Percentiles rank a stretch among this genome's conserved stretches.
Evolutionary conservation across 2,329 filamentous ascomycete species (phyloP).

Genomic region (Fusarium sp.): DNA sequence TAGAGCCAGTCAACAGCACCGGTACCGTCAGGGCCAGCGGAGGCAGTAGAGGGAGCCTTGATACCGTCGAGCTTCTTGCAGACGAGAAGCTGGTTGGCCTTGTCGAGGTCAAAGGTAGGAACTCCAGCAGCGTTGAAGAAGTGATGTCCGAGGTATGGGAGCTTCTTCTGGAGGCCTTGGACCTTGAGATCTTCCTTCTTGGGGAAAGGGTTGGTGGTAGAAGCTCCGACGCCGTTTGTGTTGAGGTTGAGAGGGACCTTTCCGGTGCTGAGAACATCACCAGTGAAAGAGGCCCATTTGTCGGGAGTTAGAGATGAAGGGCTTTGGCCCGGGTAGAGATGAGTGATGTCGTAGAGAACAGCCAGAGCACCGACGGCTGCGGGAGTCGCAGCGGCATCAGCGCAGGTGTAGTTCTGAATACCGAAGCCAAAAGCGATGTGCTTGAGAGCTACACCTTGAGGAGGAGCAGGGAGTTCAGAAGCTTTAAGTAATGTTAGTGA

Average conservation of each 20-base stretch:
- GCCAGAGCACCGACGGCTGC: conserved; percentile 65
- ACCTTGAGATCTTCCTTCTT: conserved; percentile 52
- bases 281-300: conserved; percentile 54
- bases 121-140: conserved; percentile 66
- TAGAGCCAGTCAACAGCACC: conserved; percentile 66
- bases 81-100: conserved; percentile 51
- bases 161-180: conserved; percentile 39
- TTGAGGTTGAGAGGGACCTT: conserved; percentile 60
- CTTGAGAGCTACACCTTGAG: conserved; percentile 55
- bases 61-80: conserved; percentile 60
- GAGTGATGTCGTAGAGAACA: conserved; percentile 66
- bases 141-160: conserved; percentile 69
- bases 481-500: conserved; percentile 44
- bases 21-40: conserved; percentile 57
- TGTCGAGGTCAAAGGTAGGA: conserved; percentile 69
- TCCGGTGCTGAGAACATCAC: conserved; percentile 52
- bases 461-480: conserved; percentile 56
- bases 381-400: conserved; percentile 47
- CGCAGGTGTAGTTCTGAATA: conserved; percentile 76
- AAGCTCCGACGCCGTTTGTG: conserved; percentile 50
- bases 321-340: conserved; percentile 59
- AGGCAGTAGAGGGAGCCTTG: conserved; percentile 61
- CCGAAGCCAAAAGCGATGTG: conserved; percentile 71
- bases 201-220: conserved; percentile 58
- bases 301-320: conserved; percentile 49